Base-by-base conservation (phyloP, 495 filamentous ascomycete species). In the Aspergillus leporis region DNA sequence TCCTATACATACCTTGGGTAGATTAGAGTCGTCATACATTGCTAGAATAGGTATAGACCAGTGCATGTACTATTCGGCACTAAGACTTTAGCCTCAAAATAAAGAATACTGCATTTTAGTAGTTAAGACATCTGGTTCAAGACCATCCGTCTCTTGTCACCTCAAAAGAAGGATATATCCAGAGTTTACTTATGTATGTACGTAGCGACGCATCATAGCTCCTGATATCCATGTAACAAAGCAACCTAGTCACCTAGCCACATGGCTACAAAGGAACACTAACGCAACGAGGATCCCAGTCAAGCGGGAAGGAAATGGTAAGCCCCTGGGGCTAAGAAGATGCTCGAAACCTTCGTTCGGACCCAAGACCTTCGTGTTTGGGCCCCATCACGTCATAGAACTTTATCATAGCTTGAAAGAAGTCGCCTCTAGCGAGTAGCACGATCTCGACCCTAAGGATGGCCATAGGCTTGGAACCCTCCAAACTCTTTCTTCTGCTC, bases 1-100 rank as follows among this genome's bases (percentile, higher is more conserved):
- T 10, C 10, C 32, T 9, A 1, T 36, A 36, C 10, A 14, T 10
- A 36, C 32, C 13, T 8, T 9, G 2, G 6, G 43, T 18, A 47
- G 41, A 45, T 45, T 45, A 19, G 41, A 45, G 41, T 45, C 41
- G 14, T 45, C 41, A 45, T 43, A 7, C 14, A 43, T 43, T 43
- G 4, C 41, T 45, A 45, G 16, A 22, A 22, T 12, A 3, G 43
- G 43, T 47, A 47, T 47, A 9, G 21, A 23, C 13, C 6, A 3
- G 7, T 47, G 43, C 43, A 47, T 47, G 7, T 7, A 47, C 19
- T 23, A 47, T 47, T 16, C 23, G 19, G 16, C 43, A n/a, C 43
- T 23, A 47, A 47, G 43, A 14, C 21, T 23, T 47, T 47, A 10
- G 41, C 3, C 7, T 18, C 18, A 45, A 45, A 7, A 1, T 45